Evolutionary conservation across 257 asterid genomes (phyloP).

Genomic region (Fraxinus americana): DNA sequence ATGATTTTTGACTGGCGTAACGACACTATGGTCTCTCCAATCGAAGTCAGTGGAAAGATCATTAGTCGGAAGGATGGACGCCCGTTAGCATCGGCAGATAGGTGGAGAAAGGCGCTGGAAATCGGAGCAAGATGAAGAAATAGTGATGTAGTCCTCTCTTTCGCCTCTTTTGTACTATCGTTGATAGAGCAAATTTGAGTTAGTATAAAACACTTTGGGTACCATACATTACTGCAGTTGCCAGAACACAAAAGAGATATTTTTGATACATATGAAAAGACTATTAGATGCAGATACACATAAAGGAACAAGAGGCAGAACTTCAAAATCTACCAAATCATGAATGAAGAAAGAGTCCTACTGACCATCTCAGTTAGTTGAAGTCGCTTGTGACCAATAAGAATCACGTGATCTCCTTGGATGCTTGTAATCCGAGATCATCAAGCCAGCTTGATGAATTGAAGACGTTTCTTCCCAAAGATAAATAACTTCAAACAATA

Average conservation of each 20-base stretch:
- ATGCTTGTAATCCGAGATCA: slow-evolving; percentile 78
- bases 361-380: slow-evolving; percentile 93
- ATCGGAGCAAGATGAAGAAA: too few species aligned
- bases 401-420: slow-evolving; percentile 90
- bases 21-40: slow-evolving; percentile 89
- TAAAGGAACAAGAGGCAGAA: not conserved
- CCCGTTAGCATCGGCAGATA: slow-evolving; percentile 71
- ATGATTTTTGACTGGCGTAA: slow-evolving; percentile 81
- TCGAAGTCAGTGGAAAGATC: slow-evolving; percentile 74
- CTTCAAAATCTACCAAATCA: not conserved
- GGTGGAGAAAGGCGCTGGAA: too few species aligned
- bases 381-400: slow-evolving; percentile 93
- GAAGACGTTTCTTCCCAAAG: slow-evolving; percentile 17
- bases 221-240: too few species aligned
- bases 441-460: slow-evolving; percentile 42
- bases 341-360: slow-evolving; percentile 4
- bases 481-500: slow-evolving; percentile 20
- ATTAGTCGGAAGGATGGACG: slow-evolving; percentile 77
- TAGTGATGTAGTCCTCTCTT: too few species aligned
- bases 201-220: too few species aligned
- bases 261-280: too few species aligned
- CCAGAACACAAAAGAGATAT: too few species aligned
- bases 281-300: too few species aligned
- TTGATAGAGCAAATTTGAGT: too few species aligned
- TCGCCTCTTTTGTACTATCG: too few species aligned